Percentiles rank a stretch among this genome's conserved stretches.
These are phyloP conservation scores for Russula earlei DNA, from an alignment of 768 basidiomycete species.

Conservation along the genomic window DNA sequence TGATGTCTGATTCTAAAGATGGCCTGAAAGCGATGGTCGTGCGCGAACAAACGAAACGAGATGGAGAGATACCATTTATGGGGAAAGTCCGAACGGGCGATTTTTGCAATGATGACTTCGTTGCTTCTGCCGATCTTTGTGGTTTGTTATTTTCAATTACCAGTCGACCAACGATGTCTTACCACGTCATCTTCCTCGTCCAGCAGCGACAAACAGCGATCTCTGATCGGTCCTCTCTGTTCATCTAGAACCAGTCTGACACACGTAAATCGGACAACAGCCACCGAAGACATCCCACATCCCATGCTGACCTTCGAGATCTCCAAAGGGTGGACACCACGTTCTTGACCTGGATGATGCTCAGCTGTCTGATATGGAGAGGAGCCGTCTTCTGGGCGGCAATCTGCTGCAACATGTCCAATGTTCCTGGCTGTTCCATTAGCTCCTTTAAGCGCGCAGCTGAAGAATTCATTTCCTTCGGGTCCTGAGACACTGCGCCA, in stretches of 20 bases:
- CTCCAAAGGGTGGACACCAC: conserved; percentile 65
- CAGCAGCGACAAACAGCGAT: conserved; percentile 54
- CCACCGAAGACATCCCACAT: neutral
- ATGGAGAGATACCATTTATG: conserved; percentile 45
- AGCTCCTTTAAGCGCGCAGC: conserved; percentile 57
- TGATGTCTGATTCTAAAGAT: conserved; percentile 43
- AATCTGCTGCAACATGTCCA: conserved; percentile 63
- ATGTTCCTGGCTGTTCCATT: conserved; percentile 60
- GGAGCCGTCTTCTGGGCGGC: conserved; percentile 54
- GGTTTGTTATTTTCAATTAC: conserved; percentile 6
- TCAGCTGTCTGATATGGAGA: conserved; percentile 61
- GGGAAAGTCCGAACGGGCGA: conserved; percentile 74
- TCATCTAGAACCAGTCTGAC: conserved; percentile 59
- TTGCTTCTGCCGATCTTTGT: conserved; percentile 71
- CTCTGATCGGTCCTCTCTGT: conserved; percentile 55
- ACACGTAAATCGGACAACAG: neutral
- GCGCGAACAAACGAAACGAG: neutral
- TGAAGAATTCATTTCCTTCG: conserved; percentile 37
- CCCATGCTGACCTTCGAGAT: conserved; percentile 53
- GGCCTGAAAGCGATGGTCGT: conserved; percentile 38
- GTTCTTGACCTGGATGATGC: conserved; percentile 88
- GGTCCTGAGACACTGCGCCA: conserved; percentile 67
- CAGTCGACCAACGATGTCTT: conserved; percentile 19
- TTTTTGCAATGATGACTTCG: conserved; percentile 61
- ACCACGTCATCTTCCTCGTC: conserved; percentile 75